Percentiles rank a stretch among this genome's conserved stretches.
These are phyloP conservation scores for Kluyveromyces dobzhanskii DNA, from an alignment of 805 yeast species.

Conservation along the genomic window DNA sequence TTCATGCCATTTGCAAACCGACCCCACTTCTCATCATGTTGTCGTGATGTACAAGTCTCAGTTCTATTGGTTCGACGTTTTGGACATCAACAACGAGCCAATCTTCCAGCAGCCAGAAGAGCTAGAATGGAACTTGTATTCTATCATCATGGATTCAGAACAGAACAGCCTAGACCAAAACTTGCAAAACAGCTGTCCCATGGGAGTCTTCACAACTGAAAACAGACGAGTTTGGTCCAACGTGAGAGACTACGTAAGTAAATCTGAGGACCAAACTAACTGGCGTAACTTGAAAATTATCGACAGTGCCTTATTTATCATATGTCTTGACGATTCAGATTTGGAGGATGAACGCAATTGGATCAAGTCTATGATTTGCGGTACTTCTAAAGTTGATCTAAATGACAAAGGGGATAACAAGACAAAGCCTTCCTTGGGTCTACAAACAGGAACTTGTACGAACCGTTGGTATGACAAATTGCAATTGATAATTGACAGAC, in stretches of 20 bases:
- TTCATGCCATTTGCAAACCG: constrained; percentile 74
- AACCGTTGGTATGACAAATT: constrained; percentile 93
- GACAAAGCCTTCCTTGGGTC: constrained; percentile 37
- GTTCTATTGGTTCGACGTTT: constrained; percentile 91
- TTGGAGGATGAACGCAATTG: constrained; percentile 53
- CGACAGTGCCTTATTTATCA: constrained; percentile 74
- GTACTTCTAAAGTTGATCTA: constrained; percentile 65
- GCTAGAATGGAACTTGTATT: constrained; percentile 62
- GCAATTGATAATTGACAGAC: constrained; percentile 77
- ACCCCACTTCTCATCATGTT: constrained; percentile 65
- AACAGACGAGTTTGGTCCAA: constrained; percentile 83
- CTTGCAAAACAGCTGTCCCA: constrained; percentile 34
- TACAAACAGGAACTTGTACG: constrained; percentile 89
- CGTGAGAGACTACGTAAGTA: constrained; percentile 45
- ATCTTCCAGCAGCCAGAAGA: constrained; percentile 62
- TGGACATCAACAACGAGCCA: constrained; percentile 64
- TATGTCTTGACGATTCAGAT: constrained; percentile 74
- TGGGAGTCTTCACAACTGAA: constrained; percentile 87
- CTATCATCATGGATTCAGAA: constrained; percentile 66
- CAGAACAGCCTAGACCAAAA: constrained; percentile 9
- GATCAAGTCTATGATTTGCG: constrained; percentile 82
- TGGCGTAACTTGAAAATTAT: constrained; percentile 63
- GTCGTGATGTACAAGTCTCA: constrained; percentile 79
- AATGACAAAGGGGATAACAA: constrained; percentile 10
- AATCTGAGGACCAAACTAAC: constrained; percentile 39